Conservation (phyloP, 345 rosid species). For the thale cress (Arabidopsis thaliana) region DNA sequence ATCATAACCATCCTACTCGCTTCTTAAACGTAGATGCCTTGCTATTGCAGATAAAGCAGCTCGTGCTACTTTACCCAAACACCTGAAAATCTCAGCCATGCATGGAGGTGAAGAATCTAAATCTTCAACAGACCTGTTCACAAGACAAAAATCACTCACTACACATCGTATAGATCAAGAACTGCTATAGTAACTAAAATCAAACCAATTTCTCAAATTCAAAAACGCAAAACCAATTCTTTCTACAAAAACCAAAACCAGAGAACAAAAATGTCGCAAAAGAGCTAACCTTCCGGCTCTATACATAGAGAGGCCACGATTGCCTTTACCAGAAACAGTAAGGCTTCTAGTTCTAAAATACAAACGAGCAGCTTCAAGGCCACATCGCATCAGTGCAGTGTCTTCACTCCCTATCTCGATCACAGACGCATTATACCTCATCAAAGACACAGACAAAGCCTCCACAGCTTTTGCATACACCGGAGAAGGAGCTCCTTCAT, state of each 20-base stretch:
- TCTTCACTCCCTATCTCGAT: slow-evolving; percentile 83
- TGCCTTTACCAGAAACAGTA: slow-evolving; percentile 52
- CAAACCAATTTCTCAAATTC: background rate
- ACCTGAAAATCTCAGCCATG: slow-evolving; percentile 86
- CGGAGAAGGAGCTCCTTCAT: slow-evolving; percentile 78
- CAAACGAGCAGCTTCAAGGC: slow-evolving; percentile 77
- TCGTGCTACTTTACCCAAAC: slow-evolving; percentile 97
- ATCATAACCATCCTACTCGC: slow-evolving; percentile 77
- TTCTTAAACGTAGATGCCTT: slow-evolving; percentile 89
- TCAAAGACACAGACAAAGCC: slow-evolving; percentile 79
- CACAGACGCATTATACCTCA: slow-evolving; percentile 81
- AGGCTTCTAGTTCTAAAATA: slow-evolving; percentile 68
- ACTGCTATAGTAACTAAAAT: background rate
- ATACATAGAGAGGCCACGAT: slow-evolving; percentile 76
- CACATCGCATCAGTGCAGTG: slow-evolving; percentile 76
- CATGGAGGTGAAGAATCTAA: slow-evolving; percentile 95
- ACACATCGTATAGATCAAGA: background rate
- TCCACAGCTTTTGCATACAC: slow-evolving; percentile 77
- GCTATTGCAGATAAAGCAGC: slow-evolving; percentile 85
- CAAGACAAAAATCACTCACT: slow-evolving; percentile 20
- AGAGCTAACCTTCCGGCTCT: slow-evolving; percentile 83
- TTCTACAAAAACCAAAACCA: background rate
- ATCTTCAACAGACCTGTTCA: slow-evolving; percentile 80
- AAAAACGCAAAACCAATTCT: background rate
- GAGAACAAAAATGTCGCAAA: too few species aligned